Base-by-base conservation (phyloP, 2,329 filamentous ascomycete genomes). In the Colletotrichum filicis region DNA sequence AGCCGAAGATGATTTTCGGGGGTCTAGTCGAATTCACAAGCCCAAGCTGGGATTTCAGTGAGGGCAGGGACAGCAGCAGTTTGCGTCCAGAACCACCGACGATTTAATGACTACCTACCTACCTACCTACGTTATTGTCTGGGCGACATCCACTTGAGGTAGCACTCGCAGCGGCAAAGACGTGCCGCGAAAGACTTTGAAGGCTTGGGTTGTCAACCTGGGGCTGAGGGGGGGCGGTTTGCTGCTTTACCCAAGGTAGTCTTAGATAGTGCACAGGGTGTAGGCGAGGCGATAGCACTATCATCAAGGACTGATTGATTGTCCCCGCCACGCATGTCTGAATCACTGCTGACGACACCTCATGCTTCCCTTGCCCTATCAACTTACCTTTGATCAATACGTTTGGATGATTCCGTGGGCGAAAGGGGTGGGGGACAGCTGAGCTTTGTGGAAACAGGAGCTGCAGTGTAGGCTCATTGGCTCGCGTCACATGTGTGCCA, bases 301-400 rank as follows among this genome's bases (percentile, higher is more conserved):
- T 67, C 59, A 59, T 35, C 11, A 32, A 26, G 53, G 58, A 72
- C 69, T 22, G 16, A 30, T 37, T 32, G 55, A 30, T 7, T 56
- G 55, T 11, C 59, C 66, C 66, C 69, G 59, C 65, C 59, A 72
- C 42, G 19, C 32, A 72, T 42, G 62, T 59, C n/a, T 46, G 63
- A 35, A 67, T 67, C 49, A 67, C 63, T 61, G 69, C 69, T 72
- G 69, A 72, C 59, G 69, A 72, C 69, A 68, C 66, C 52, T 71
- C 64, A 8, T 49, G 30, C 28, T 32, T 35, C 49, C 53, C 12
- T 19, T 72, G 69, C 59, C 59, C 56, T 67, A 66, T 26, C 55
- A 66, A 28, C 35, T 28, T 56, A 16, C 59, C 37, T 62, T 14
- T 62, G 16, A 49, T 8, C 42, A n/a, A 49, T 49, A n/a, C 19